These are phyloP conservation scores for Kondoa malvinella DNA, from an alignment of 768 basidiomycete genomes.

Conservation along the genomic window DNA sequence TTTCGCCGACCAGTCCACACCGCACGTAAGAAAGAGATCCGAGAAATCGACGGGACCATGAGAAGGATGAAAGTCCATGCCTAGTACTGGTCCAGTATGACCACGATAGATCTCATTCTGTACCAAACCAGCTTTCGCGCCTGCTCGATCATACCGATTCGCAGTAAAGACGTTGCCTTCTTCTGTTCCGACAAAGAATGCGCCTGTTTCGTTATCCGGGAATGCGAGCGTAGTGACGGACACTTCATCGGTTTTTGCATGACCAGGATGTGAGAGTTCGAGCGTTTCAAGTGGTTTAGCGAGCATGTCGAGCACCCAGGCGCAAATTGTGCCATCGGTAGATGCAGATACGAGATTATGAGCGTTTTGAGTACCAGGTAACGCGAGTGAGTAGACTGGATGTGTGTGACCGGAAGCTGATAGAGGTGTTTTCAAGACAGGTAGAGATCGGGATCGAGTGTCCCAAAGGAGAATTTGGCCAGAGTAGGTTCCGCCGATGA, in stretches of 20 bases:
- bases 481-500: slow-evolving; percentile 98
- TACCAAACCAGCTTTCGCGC: slow-evolving; percentile 87
- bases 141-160: slow-evolving; percentile 89
- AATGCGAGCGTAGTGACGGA: slow-evolving; percentile 86
- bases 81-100: slow-evolving; percentile 84
- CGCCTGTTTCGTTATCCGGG: slow-evolving; percentile 87
- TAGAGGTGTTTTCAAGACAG: slow-evolving; percentile 87
- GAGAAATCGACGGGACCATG: slow-evolving; percentile 80
- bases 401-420: slow-evolving; percentile 95
- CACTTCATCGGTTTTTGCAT: slow-evolving; percentile 93
- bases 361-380: slow-evolving; percentile 97
- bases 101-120: slow-evolving; percentile 83
- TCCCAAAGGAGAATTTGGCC: slow-evolving; percentile 98
- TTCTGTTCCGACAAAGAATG: slow-evolving; percentile 95
- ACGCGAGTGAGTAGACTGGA: slow-evolving; percentile 93
- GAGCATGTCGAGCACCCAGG: slow-evolving; percentile 97
- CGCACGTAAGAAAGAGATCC: slow-evolving; percentile 79
- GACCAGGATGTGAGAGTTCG: slow-evolving; percentile 68
- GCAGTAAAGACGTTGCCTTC: slow-evolving; percentile 95
- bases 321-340: slow-evolving; percentile 91
- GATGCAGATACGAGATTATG: slow-evolving; percentile 93
- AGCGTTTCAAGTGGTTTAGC: slow-evolving; percentile 98
- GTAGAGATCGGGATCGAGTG: slow-evolving; percentile 72
- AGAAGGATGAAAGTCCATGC: slow-evolving; percentile 83
- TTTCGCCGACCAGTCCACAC: slow-evolving; percentile 97